Evolutionary conservation across 2,329 filamentous ascomycete genomes (phyloP).

Genomic region (Alternaria conjuncta): DNA sequence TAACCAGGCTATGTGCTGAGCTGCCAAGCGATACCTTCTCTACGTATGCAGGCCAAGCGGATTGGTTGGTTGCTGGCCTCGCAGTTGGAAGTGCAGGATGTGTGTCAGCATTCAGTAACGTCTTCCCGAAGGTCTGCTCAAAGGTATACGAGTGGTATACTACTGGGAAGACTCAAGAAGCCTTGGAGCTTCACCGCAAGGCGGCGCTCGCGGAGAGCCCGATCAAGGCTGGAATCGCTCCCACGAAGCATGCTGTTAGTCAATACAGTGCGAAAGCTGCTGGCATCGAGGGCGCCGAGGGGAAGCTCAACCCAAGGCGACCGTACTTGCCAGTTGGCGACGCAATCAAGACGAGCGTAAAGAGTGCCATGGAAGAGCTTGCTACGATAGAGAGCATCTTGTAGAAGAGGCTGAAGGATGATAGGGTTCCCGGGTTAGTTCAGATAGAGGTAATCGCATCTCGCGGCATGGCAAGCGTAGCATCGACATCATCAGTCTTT

Average conservation of each 20-base stretch:
- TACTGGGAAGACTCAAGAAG: constrained; percentile 63
- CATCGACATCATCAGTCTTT: too few species aligned
- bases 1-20: constrained; percentile 65
- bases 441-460: background rate
- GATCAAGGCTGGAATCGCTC: constrained; percentile 70
- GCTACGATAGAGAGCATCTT: constrained; percentile 33
- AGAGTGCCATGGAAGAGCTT: constrained; percentile 30
- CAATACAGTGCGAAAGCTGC: constrained; percentile 67
- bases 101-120: constrained; percentile 64
- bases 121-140: constrained; percentile 63
- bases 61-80: constrained; percentile 68
- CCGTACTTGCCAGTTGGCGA: constrained; percentile 39
- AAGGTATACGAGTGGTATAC: constrained; percentile 68
- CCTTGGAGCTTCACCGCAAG: constrained; percentile 65
- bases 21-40: constrained; percentile 65
- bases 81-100: constrained; percentile 61
- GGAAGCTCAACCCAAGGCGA: constrained; percentile 34
- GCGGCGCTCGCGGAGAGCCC: constrained; percentile 70
- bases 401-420: background rate
- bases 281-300: constrained; percentile 49
- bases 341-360: constrained; percentile 31
- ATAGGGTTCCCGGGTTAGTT: background rate
- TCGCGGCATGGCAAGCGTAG: background rate
- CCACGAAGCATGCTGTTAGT: constrained; percentile 71
- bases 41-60: constrained; percentile 74